Evolutionary conservation across 2,329 filamentous ascomycete species (phyloP), one percentile per base, ranked within the genome.

Genomic region (Stemphylium lycopersici): DNA sequence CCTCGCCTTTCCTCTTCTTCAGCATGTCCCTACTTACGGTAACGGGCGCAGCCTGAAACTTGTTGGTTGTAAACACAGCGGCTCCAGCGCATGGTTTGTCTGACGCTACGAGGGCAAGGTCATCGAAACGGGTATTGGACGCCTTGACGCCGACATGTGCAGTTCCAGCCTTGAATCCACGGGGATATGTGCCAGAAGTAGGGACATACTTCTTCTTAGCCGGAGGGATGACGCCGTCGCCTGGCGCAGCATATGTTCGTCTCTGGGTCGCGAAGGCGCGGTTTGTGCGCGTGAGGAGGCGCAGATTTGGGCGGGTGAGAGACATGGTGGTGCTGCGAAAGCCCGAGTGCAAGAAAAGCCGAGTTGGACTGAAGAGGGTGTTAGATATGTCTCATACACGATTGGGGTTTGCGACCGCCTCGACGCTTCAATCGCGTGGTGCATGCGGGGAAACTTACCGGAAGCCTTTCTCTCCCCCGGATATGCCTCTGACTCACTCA

Each of bases 61-160:
- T 93, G 80, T 99, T 99, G 77, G 92, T 96, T 49, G 95, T 99
- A 79, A 98, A 97, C 40, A 98, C 93, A 6, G 92, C 95, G 0
- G 93, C 91, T 8, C 89, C 93, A 6, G 90, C 84, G 76, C 92
- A 97, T 49, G 93, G 91, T 47, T 83, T 83, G 68, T 96, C 91
- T 6, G 95, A 98, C 15, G 89, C 87, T 61, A 99, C 84, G 63
- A 99, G 83, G 32, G 93, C 91, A 44, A 99, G 84, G 74, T 99
- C 95, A 29, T 93, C 92, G 76, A 93, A 93, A 59, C 86, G 90
- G 45, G 90, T 96, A 78, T 98, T 98, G 62, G 88, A 88, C 12
- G 92, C 86, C 80, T 99, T 99, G 66, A 99, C 92, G 48, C 95
- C 93, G 34, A 96, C 93, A 71, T 96, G 87, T 45, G 91, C 90